These are phyloP conservation scores for Carex scoparia DNA, from an alignment of 176 grass and related monocot species.

Conservation along the genomic window DNA sequence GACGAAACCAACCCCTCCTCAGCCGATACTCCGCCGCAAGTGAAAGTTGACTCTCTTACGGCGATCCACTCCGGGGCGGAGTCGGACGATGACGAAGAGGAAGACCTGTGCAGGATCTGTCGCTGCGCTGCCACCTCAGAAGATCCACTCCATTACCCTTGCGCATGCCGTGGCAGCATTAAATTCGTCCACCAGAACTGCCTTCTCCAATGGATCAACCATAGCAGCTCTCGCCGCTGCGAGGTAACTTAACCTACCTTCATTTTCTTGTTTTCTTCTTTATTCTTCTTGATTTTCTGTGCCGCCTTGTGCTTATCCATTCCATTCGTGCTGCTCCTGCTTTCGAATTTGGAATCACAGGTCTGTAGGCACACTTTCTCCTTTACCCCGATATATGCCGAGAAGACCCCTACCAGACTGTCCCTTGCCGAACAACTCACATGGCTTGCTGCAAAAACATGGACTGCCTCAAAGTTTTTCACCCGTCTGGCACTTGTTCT, in stretches of 20 bases:
- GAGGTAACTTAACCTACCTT: neutral
- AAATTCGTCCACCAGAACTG: slow-evolving; percentile 53
- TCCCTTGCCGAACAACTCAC: neutral
- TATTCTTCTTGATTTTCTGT: too few species aligned
- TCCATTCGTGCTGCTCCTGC: too few species aligned
- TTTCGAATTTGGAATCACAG: neutral
- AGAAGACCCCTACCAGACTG: neutral
- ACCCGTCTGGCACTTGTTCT: slow-evolving; percentile 5
- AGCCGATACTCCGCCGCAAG: neutral
- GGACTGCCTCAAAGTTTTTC: neutral
- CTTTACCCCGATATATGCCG: neutral
- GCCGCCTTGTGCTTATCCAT: too few species aligned
- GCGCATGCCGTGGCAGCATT: slow-evolving; percentile 44
- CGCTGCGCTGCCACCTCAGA: slow-evolving; percentile 29
- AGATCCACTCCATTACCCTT: slow-evolving; percentile 33
- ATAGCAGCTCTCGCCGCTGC: slow-evolving; percentile 37
- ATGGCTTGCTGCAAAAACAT: neutral
- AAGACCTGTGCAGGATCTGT: slow-evolving; percentile 46
- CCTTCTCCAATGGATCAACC: slow-evolving; percentile 42
- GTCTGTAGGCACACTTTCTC: neutral
- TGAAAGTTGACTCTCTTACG: neutral
- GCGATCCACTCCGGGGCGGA: neutral
- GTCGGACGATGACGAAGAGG: slow-evolving; percentile 34
- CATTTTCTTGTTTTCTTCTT: neutral
- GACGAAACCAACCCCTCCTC: neutral